Conservation (phyloP, 306 rosid genomes). For the Urtica urens region DNA sequence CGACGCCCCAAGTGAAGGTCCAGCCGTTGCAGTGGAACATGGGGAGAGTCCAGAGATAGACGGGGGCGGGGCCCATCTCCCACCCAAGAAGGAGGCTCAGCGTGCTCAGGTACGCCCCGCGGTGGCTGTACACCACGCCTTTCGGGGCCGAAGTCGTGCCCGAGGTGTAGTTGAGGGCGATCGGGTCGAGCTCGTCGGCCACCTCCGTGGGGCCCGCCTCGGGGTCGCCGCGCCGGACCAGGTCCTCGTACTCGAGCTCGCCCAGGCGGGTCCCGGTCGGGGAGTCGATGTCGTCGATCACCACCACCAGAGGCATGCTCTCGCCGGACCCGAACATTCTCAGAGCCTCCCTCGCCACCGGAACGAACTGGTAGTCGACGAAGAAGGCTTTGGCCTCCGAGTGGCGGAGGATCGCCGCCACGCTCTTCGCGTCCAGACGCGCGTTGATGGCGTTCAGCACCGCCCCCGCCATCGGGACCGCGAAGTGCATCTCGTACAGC, state of each 20-base stretch:
- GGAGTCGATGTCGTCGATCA: conserved; percentile 63
- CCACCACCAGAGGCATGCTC: conserved; percentile 51
- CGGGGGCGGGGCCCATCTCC: conserved; percentile 74
- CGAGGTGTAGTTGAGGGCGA: conserved; percentile 75
- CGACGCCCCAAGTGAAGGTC: conserved; percentile 95
- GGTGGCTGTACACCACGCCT: conserved; percentile 82
- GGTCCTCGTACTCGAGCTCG: conserved; percentile 61
- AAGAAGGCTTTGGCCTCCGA: conserved; percentile 66
- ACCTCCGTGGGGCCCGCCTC: conserved; percentile 11
- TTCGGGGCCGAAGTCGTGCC: conserved; percentile 89
- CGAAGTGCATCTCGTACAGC: conserved; percentile 94
- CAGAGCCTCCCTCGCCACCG: conserved; percentile 46
- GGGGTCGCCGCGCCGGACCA: conserved; percentile 36
- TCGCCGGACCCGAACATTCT: conserved; percentile 16
- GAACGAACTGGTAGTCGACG: conserved; percentile 55
- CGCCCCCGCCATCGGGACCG: conserved; percentile 90
- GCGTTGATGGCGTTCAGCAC: conserved; percentile 69
- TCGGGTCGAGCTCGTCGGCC: conserved; percentile 62
- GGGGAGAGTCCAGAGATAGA: conserved; percentile 75
- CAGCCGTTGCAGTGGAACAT: conserved; percentile 98
- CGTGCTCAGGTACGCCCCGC: conserved; percentile 80
- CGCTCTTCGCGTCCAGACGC: conserved; percentile 56
- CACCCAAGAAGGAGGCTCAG: conserved; percentile 56
- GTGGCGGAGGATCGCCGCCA: conserved; percentile 67
- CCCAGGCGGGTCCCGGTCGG: conserved; percentile 66